phyloP scores from a whole-genome alignment of 1,284 basidiomycete genomes.

The Blastosporella zonata region DNA sequence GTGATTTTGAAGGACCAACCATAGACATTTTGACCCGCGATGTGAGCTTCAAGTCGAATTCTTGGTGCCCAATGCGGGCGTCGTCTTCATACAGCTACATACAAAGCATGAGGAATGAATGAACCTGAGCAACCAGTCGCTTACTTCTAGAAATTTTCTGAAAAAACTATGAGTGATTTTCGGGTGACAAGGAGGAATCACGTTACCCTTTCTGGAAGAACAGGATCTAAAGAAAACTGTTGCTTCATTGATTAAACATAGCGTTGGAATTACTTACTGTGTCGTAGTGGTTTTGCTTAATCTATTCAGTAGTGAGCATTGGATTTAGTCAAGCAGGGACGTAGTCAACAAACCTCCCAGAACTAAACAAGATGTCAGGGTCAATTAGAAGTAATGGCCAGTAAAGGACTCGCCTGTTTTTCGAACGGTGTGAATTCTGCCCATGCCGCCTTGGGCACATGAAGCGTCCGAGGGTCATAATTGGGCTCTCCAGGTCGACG shows the following conservation, averaged over 20 bases:
- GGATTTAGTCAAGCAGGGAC: not conserved
- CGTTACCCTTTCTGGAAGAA: conserved; percentile 96
- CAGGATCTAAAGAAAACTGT: conserved; percentile 53
- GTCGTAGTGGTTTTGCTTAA: conserved; percentile 94
- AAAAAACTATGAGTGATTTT: not conserved
- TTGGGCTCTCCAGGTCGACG: conserved; percentile 77
- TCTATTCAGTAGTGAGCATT: conserved; percentile 36
- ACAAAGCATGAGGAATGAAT: conserved; percentile 24
- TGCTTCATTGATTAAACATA: conserved; percentile 1
- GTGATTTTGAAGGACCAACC: conserved; percentile 40
- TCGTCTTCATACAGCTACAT: conserved; percentile 92
- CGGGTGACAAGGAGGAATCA: conserved; percentile 12
- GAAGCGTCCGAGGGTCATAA: conserved; percentile 92
- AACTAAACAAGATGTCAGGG: conserved; percentile 48
- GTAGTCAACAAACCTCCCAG: conserved; percentile 68
- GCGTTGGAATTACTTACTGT: conserved; percentile 47
- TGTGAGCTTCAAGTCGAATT: conserved; percentile 92
- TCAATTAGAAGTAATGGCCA: not conserved
- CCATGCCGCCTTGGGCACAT: conserved; percentile 82
- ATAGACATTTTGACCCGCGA: conserved; percentile 97
- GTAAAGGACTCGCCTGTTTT: conserved; percentile 59
- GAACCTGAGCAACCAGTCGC: not conserved
- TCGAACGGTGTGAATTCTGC: conserved; percentile 92
- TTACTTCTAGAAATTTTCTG: conserved; percentile 72
- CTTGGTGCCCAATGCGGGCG: conserved; percentile 84